Percentiles rank a stretch among this genome's conserved stretches.
Evolutionary conservation across 495 filamentous ascomycete genomes (phyloP).

Genomic region (Trichoderma erinaceum): DNA sequence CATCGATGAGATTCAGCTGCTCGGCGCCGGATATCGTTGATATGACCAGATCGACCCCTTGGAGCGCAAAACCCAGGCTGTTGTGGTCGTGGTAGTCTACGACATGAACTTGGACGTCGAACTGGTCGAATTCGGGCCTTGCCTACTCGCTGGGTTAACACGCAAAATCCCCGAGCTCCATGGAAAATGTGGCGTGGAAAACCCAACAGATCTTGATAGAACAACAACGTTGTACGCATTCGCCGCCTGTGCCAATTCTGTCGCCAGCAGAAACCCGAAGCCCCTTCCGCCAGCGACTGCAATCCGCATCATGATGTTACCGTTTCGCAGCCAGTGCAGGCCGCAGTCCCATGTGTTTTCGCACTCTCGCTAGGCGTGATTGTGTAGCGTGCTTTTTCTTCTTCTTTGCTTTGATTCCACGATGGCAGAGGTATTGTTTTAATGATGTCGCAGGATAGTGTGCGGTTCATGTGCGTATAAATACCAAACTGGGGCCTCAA

Average conservation of each 20-base stretch:
- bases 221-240: constrained; percentile 55
- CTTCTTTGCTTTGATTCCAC: not conserved
- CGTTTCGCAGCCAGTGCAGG: not conserved
- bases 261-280: constrained; percentile 57
- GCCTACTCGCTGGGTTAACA: constrained; percentile 15
- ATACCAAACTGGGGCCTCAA: constrained; percentile 10
- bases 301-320: constrained; percentile 55
- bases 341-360: not conserved
- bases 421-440: not conserved
- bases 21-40: constrained; percentile 61
- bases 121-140: constrained; percentile 25
- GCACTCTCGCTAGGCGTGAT: not conserved
- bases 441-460: constrained; percentile 3
- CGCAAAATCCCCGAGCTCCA: not conserved
- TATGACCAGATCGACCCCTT: constrained; percentile 67
- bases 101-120: constrained; percentile 53
- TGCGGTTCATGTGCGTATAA: constrained; percentile 14
- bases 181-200: constrained; percentile 11
- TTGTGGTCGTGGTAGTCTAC: constrained; percentile 56
- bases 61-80: constrained; percentile 54
- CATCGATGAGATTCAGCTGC: constrained; percentile 67
- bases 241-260: constrained; percentile 50
- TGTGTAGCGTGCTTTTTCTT: not conserved
- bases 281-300: constrained; percentile 68
- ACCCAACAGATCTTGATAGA: constrained; percentile 55